These are phyloP conservation scores for Sclerotinia glacialis DNA, from an alignment of 2,329 filamentous ascomycete species.

Conservation along the genomic window DNA sequence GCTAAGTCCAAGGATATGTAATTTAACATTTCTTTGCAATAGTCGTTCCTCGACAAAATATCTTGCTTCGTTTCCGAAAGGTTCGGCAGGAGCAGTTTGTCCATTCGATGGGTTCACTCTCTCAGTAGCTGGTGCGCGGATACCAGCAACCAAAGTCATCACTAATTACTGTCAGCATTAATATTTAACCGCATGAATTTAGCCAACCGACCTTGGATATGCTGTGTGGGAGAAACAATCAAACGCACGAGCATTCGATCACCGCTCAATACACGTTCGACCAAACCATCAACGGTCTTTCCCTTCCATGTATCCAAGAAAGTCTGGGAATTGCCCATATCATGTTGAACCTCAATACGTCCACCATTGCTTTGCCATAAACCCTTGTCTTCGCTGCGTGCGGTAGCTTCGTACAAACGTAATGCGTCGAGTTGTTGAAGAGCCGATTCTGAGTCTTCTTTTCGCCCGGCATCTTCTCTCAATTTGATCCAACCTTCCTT, in stretches of 20 bases:
- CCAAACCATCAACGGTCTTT: slow-evolving; percentile 76
- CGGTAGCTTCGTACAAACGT: slow-evolving; percentile 71
- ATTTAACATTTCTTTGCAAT: slow-evolving; percentile 79
- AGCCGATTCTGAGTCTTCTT: slow-evolving; percentile 79
- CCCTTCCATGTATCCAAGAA: slow-evolving; percentile 85
- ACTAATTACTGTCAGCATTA: slow-evolving; percentile 54
- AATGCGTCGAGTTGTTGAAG: slow-evolving; percentile 72
- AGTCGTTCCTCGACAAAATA: slow-evolving; percentile 82
- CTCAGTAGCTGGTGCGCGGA: slow-evolving; percentile 86
- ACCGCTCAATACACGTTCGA: slow-evolving; percentile 88
- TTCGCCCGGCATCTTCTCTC: slow-evolving; percentile 87
- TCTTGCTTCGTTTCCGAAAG: slow-evolving; percentile 84
- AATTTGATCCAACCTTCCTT: slow-evolving; percentile 91
- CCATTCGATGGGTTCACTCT: slow-evolving; percentile 67
- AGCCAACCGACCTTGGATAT: slow-evolving; percentile 50
- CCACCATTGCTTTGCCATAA: slow-evolving; percentile 69
- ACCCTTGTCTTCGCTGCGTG: slow-evolving; percentile 75
- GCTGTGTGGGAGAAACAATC: slow-evolving; percentile 75
- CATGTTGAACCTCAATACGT: slow-evolving; percentile 74
- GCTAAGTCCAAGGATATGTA: slow-evolving; percentile 80
- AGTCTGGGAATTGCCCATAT: slow-evolving; percentile 69
- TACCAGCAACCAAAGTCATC: slow-evolving; percentile 82
- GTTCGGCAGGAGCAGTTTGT: slow-evolving; percentile 79
- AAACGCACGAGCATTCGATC: slow-evolving; percentile 86
- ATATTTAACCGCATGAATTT: not conserved